phyloP scores from a whole-genome alignment of 352 stramenopile species.

The Lagenidium sp. region DNA sequence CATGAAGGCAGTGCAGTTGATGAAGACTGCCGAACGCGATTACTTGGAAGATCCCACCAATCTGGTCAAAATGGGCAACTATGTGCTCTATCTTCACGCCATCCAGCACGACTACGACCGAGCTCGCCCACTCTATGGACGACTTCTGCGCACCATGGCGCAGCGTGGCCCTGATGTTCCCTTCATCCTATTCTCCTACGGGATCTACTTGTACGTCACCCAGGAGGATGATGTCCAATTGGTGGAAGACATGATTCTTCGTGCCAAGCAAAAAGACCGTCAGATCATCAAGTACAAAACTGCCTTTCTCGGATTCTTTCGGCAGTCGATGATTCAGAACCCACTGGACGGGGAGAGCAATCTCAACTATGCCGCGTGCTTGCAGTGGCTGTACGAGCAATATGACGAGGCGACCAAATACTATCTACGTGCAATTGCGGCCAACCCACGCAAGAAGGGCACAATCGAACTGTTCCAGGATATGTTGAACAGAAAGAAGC shows the following conservation, averaged over 20 bases:
- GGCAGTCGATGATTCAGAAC: conserved; percentile 58
- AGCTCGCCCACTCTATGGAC: conserved; percentile 52
- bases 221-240: conserved; percentile 54
- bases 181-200: conserved; percentile 78
- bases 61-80: conserved; percentile 74
- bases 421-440: conserved; percentile 58
- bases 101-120: conserved; percentile 74
- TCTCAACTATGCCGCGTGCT: conserved; percentile 70
- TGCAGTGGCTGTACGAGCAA: conserved; percentile 65
- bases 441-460: conserved; percentile 49
- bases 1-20: conserved; percentile 51
- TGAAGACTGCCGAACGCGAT: conserved; percentile 57
- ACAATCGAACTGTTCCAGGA: conserved; percentile 69
- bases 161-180: conserved; percentile 60
- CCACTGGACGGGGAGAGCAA: conserved; percentile 48
- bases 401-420: conserved; percentile 48
- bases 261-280: conserved; percentile 44
- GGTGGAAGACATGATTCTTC: conserved; percentile 58
- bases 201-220: conserved; percentile 60
- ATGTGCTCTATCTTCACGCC: conserved; percentile 70
- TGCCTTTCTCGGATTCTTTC: conserved; percentile 71
- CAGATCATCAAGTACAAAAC: conserved; percentile 63
- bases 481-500: conserved; percentile 48
- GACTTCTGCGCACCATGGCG: conserved; percentile 68
- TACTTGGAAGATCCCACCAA: conserved; percentile 72